Percentiles rank a stretch among this genome's conserved stretches.
Conservation (phyloP, 768 basidiomycete species). For the Thelephora aurantiotincta region DNA sequence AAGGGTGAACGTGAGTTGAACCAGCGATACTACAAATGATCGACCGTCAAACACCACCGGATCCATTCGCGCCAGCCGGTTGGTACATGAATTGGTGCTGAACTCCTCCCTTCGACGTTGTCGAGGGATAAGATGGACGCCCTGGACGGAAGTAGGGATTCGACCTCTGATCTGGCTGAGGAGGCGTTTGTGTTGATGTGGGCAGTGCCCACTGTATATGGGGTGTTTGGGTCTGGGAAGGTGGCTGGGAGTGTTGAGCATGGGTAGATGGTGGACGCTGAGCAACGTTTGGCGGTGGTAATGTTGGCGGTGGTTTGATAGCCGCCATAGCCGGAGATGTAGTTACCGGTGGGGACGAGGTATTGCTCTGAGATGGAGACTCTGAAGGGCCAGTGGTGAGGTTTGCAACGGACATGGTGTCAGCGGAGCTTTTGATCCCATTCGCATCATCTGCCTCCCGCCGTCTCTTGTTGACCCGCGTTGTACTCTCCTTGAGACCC, state of each 20-base stretch:
- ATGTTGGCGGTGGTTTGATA: background rate
- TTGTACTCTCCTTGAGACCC: slow-evolving; percentile 64
- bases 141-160: background rate
- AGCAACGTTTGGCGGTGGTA: background rate
- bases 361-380: background rate
- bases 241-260: background rate
- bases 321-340: background rate
- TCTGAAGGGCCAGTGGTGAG: background rate
- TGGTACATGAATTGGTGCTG: background rate
- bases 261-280: too few species aligned
- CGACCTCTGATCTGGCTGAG: background rate
- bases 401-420: background rate
- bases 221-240: background rate
- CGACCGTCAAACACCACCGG: background rate
- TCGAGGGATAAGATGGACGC: background rate
- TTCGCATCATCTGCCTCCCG: slow-evolving; percentile 19
- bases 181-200: background rate
- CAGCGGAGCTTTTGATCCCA: background rate
- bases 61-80: background rate
- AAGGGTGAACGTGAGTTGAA: too few species aligned
- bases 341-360: background rate
- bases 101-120: background rate
- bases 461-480: slow-evolving; percentile 45
- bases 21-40: background rate
- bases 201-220: background rate